Conservation (phyloP, 1,139 yeast species). For the Zhuliangozyma blackwelliae region DNA sequence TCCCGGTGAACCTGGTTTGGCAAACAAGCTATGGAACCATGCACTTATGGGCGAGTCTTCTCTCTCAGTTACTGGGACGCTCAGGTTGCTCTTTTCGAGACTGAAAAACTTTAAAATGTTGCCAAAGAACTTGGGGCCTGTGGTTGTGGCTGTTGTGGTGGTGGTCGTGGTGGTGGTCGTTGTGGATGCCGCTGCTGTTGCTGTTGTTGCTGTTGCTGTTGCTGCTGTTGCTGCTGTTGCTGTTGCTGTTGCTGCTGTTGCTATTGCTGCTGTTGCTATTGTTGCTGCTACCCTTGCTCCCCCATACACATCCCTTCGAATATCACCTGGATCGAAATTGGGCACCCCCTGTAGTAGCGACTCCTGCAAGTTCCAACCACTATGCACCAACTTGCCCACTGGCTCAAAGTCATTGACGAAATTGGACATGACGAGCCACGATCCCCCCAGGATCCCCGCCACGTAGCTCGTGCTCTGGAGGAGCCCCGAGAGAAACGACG, state of each 20-base stretch:
- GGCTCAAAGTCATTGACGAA: conserved; percentile 45
- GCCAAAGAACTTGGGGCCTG: conserved; percentile 7
- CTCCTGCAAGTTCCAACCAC: conserved; percentile 42
- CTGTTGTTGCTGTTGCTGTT: too few species aligned
- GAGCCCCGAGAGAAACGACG: conserved; percentile 44
- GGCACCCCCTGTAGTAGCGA: conserved; percentile 56
- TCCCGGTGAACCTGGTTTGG: not conserved
- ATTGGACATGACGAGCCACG: conserved; percentile 56
- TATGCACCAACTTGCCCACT: conserved; percentile 15
- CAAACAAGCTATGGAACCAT: conserved; percentile 2
- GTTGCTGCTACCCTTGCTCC: too few species aligned
- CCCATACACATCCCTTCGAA: too few species aligned
- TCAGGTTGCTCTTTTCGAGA: not conserved
- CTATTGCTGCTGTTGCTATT: too few species aligned
- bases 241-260: too few species aligned
- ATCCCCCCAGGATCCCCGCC: conserved; percentile 69
- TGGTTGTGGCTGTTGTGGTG: too few species aligned
- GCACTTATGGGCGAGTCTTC: too few species aligned
- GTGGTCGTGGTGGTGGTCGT: too few species aligned
- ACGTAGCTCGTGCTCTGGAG: conserved; percentile 52
- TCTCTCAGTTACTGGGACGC: not conserved
- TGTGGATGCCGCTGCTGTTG: too few species aligned
- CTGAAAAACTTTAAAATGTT: conserved; percentile 12
- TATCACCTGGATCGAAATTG: conserved; percentile 28
- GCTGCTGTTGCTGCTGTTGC: too few species aligned